Conservation (phyloP, 1,284 basidiomycete species). For the Ganoderma meredithae region DNA sequence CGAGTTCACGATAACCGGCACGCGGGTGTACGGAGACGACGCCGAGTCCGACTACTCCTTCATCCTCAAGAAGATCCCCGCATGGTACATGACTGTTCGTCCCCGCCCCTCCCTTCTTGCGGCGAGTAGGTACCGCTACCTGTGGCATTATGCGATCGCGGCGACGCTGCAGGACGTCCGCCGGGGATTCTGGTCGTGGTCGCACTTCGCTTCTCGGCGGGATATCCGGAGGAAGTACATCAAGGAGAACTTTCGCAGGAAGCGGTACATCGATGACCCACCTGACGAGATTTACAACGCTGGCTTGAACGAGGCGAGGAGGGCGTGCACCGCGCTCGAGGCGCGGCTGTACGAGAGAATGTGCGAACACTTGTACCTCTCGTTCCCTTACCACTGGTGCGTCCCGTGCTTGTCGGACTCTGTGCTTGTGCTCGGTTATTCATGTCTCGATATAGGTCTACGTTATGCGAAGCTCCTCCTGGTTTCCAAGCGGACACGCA, state of each 20-base stretch:
- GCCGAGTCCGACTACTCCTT: neutral
- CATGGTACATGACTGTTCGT: slow-evolving; percentile 10
- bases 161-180: slow-evolving; percentile 30
- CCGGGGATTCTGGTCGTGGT: slow-evolving; percentile 18
- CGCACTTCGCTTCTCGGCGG: slow-evolving; percentile 16
- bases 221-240: slow-evolving; percentile 18
- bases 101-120: slow-evolving; percentile 7
- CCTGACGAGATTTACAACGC: neutral
- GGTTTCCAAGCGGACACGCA: neutral
- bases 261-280: neutral
- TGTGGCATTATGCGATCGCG: slow-evolving; percentile 39
- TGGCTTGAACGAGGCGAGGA: neutral
- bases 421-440: too few relatives aligned
- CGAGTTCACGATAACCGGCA: slow-evolving; percentile 20
- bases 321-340: slow-evolving; percentile 11
- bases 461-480: neutral
- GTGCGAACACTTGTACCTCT: slow-evolving; percentile 3
- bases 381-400: slow-evolving; percentile 14
- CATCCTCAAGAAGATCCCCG: slow-evolving; percentile 22
- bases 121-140: slow-evolving; percentile 13
- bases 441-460: neutral
- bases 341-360: slow-evolving; percentile 15
- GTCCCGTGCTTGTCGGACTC: neutral
- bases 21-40: neutral
- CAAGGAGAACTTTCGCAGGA: neutral